phyloP scores from a whole-genome alignment of 2,329 filamentous ascomycete species.

The Colletotrichum euphorbiae region DNA sequence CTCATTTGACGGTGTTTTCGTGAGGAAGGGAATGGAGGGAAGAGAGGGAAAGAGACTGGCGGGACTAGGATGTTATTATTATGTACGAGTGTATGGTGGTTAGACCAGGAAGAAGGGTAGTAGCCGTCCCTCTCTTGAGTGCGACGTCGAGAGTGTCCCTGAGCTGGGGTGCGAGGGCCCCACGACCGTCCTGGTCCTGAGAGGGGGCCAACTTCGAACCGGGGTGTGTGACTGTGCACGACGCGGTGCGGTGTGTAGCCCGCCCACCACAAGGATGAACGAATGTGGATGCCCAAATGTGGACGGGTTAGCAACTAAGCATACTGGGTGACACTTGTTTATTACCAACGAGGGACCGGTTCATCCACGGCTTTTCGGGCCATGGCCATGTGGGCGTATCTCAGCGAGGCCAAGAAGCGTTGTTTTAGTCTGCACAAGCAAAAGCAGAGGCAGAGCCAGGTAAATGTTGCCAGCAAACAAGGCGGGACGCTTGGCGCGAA shows the following conservation, averaged over 20 bases:
- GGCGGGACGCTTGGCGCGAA: slow-evolving; percentile 4
- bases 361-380: slow-evolving; percentile 13
- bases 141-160: slow-evolving; percentile 28
- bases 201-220: slow-evolving; percentile 6
- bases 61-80: slow-evolving; percentile 58
- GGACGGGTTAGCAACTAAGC: slow-evolving; percentile 21
- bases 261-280: slow-evolving; percentile 32
- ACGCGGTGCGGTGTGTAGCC: slow-evolving; percentile 38
- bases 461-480: slow-evolving; percentile 17
- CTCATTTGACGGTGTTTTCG: slow-evolving; percentile 60
- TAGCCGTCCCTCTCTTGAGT: slow-evolving; percentile 37
- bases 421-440: slow-evolving; percentile 18
- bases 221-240: slow-evolving; percentile 37
- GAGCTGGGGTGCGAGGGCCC: slow-evolving; percentile 20
- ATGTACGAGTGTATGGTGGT: slow-evolving; percentile 41
- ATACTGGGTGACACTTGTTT: slow-evolving; percentile 37
- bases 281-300: slow-evolving; percentile 23
- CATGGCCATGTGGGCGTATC: slow-evolving; percentile 12
- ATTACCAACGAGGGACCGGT: slow-evolving; percentile 19
- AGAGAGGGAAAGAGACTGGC: slow-evolving; percentile 49
- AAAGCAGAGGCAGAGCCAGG: slow-evolving; percentile 6
- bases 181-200: too few relatives aligned
- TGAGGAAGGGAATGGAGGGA: slow-evolving; percentile 51
- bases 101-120: slow-evolving; percentile 37
- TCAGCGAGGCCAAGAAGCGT: slow-evolving; percentile 15